Conservation (phyloP, 805 yeast genomes). For the Ogataea pini region DNA sequence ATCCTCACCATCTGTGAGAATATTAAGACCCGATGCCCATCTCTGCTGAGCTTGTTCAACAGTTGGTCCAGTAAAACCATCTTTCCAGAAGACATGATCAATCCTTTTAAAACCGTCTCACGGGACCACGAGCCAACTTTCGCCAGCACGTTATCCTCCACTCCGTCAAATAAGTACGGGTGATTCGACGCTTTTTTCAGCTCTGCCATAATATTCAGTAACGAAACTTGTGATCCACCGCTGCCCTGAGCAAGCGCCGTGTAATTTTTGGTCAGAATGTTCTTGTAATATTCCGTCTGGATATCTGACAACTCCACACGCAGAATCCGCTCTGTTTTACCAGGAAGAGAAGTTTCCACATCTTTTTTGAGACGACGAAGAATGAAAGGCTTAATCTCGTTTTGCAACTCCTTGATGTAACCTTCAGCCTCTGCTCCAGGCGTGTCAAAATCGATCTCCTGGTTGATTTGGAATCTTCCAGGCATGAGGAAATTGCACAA, state of each 20-base stretch:
- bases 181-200: constrained; percentile 96
- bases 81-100: constrained; percentile 97
- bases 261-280: constrained; percentile 89
- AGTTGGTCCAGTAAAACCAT: constrained; percentile 95
- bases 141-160: constrained; percentile 77
- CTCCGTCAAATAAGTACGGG: constrained; percentile 92
- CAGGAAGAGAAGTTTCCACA: constrained; percentile 94
- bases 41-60: constrained; percentile 78
- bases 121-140: constrained; percentile 63
- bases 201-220: constrained; percentile 91
- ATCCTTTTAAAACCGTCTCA: constrained; percentile 81
- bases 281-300: constrained; percentile 93
- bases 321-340: constrained; percentile 91
- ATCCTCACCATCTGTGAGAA: constrained; percentile 98
- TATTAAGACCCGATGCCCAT: constrained; percentile 94
- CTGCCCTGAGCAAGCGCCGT: constrained; percentile 86
- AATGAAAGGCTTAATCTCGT: constrained; percentile 85
- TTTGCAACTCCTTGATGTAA: constrained; percentile 83
- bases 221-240: constrained; percentile 76
- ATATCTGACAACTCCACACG: constrained; percentile 93
- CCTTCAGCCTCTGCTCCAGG: constrained; percentile 86
- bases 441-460: constrained; percentile 91
- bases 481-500: constrained; percentile 95
- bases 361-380: constrained; percentile 93
- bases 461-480: constrained; percentile 84